Evolutionary conservation across 2,329 filamentous ascomycete genomes (phyloP), one percentile per base, ranked within the genome.

Genomic region (Botrytis cinerea): DNA sequence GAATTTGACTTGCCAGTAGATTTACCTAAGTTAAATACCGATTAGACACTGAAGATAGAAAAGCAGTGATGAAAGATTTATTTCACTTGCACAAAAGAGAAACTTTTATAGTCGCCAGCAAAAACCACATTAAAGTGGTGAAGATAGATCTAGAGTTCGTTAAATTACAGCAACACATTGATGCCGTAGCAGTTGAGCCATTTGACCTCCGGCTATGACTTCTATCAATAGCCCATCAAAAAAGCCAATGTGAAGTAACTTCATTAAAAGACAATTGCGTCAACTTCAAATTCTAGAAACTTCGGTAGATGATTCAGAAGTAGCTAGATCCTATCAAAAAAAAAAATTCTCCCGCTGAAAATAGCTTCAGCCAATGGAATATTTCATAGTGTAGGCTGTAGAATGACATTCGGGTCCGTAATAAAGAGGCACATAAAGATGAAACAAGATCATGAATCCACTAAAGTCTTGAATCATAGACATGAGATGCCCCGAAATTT

Each of bases 211-310:
- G 32, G 12, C 28, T 25, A 35, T 18, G 3, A 6, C 4, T 18
- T 46, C 18, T 28, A 16, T 2, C 6, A 25, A 25, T 43, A 18
- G 14, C 48, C 38, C 32, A 57, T 43, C 10, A 25, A 22, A 43
- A 43, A 28, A 7, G 3, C 20, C 7, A 18, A 18, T 43, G 22
- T 25, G 9, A 32, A n/a, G 10, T 40, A 1, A 43, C 6, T 32
- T 40, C 1, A 22, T 7, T 8, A 1, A 28, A 14, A 32, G n/a
- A 6, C 3, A 1, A 22, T 22, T 32, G 4, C 4, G 5, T 1
- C 38, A 18, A 22, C 12, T 6, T 4, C 18, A 64, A 40, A 5
- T 43, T 43, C 48, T 32, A 43, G 35, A 22, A n/a, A 40, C 9
- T 28, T 14, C 8, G 40, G 12, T 20, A 28, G 6, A 40, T 32